Evolutionary conservation across 108 stramenopile genomes (phyloP), one percentile per base, ranked within the genome.

Genomic region (Fragilariopsis cylindrus): DNA sequence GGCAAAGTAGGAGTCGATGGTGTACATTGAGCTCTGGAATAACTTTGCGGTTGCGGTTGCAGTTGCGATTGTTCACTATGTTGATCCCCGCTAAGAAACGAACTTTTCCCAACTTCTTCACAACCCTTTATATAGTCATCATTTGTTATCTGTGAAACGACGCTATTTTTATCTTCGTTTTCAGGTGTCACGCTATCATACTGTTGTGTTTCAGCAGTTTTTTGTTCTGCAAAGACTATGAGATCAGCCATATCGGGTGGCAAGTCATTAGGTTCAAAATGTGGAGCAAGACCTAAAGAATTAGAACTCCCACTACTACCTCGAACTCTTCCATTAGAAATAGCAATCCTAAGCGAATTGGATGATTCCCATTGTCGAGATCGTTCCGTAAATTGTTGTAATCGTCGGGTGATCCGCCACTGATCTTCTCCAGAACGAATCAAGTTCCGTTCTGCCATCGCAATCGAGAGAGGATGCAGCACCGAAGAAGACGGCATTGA

Each of bases 281-380:
- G 79, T 19, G 82, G 81, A 18, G 83, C 75, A 0, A 91, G 73
- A 49, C 65, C 11, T 13, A 50, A 79, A 73, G 81, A 79, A 3
- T 53, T 47, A 45, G 62, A 63, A 16, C 62, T 44, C 0, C 6
- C 9, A 12, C 43, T 40, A 41, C 60, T 41, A 21, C 60, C 60
- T 30, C 30, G 30, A 57, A 21, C 7, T 41, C 39, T 0, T 62
- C 39, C 43, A 13, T 42, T 21, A 12, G 39, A 5, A 0, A 65
- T 67, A 9, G 82, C 70, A 11, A 89, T 57, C 13, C 86, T 83
- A 66, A 88, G 82, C 1, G 90, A 82, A 56, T 82, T 69, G 48
- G 76, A 81, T 16, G 83, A 75, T 73, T 94, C 90, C 90, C 90
- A 92, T 76, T 92, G 89, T 50, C 88, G 77, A 3, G 93, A 74